Evolutionary conservation across 768 basidiomycete genomes (phyloP).

Genomic region (Pleurotus djamor): DNA sequence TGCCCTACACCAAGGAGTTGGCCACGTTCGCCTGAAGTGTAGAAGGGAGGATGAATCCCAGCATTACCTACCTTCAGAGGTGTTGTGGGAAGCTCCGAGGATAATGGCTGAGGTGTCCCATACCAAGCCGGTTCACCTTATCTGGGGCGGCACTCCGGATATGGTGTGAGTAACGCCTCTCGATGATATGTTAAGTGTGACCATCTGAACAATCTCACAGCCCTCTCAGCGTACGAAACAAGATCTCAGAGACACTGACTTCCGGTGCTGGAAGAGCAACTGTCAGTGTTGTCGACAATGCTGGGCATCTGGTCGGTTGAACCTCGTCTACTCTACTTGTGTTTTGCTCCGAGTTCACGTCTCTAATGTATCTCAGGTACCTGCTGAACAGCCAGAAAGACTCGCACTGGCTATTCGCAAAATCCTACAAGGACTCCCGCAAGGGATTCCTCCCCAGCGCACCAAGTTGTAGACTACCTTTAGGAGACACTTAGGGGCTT

Average conservation of each 20-base stretch:
- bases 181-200: background rate
- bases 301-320: background rate
- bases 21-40: slow-evolving; percentile 38
- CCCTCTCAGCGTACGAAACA: background rate
- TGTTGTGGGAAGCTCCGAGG: slow-evolving; percentile 37
- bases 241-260: background rate
- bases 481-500: background rate
- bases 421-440: background rate
- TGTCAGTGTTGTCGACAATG: background rate
- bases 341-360: background rate
- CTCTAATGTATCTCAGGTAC: background rate
- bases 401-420: background rate
- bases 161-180: slow-evolving; percentile 34
- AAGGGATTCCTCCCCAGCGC: no score
- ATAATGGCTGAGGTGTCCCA: slow-evolving; percentile 30
- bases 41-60: slow-evolving; percentile 40
- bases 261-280: background rate
- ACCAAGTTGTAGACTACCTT: background rate
- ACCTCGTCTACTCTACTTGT: no score
- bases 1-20: slow-evolving; percentile 25
- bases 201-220: background rate
- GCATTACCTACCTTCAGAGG: slow-evolving; percentile 41
- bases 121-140: slow-evolving; percentile 38
- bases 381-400: background rate
- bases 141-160: slow-evolving; percentile 45